phyloP scores from a whole-genome alignment of 306 rosid species.

The Trifolium pratense region DNA sequence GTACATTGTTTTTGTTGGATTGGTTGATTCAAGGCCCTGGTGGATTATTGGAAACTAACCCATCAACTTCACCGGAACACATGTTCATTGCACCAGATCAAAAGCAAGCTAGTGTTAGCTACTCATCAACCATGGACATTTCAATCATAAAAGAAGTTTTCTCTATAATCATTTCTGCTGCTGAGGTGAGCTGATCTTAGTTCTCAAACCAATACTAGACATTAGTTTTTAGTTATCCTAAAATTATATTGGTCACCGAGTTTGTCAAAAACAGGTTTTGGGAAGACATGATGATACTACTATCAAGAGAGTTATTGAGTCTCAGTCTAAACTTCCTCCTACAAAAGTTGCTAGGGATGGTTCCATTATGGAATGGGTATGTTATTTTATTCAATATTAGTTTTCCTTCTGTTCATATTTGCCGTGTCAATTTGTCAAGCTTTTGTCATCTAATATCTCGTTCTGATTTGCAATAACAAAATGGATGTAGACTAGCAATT shows the following conservation, averaged over 20 bases:
- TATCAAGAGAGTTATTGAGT: conserved; percentile 55
- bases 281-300: conserved; percentile 70
- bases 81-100: conserved; percentile 84
- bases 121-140: conserved; percentile 96
- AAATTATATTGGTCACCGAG: conserved; percentile 29
- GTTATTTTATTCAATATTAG: conserved; percentile 34
- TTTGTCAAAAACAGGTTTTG: conserved; percentile 61
- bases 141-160: conserved; percentile 87
- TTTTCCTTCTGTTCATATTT: conserved; percentile 24
- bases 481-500: conserved; percentile 18
- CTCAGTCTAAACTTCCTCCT: conserved; percentile 75
- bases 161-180: conserved; percentile 72
- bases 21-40: conserved; percentile 90
- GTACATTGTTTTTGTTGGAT: conserved; percentile 90
- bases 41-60: conserved; percentile 88
- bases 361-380: conserved; percentile 94
- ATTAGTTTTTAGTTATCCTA: conserved; percentile 15
- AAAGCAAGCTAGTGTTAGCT: conserved; percentile 92
- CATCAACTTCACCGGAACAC: conserved; percentile 98
- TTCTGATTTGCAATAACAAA: conserved; percentile 12
- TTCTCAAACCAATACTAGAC: conserved; percentile 25
- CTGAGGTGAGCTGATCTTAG: conserved; percentile 65
- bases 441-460: conserved; percentile 14
- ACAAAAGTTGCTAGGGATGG: conserved; percentile 84
- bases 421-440: neutral